Evolutionary conservation across 2,329 filamentous ascomycete species (phyloP).

Genomic region (Xylaria multiplex): DNA sequence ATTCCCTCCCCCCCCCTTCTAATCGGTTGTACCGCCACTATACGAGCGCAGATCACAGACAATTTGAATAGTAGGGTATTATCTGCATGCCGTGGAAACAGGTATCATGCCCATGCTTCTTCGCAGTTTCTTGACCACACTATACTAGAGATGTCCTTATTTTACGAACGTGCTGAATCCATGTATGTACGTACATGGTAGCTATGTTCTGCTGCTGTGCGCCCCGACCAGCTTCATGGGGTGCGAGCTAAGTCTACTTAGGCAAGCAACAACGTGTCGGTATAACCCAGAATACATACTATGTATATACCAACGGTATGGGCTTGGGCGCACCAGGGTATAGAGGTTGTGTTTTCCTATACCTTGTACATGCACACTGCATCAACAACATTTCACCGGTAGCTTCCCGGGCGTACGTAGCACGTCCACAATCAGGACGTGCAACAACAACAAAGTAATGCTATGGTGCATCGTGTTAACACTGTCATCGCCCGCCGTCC

Average conservation of each 20-base stretch:
- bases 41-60: neutral
- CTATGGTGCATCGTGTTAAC: constrained; percentile 21
- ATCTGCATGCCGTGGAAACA: constrained; percentile 3
- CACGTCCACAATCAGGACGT: constrained; percentile 6
- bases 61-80: neutral
- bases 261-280: constrained; percentile 1
- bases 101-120: neutral
- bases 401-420: constrained; percentile 4
- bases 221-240: neutral
- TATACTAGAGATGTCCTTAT: no score
- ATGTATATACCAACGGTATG: constrained; percentile 5
- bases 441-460: neutral
- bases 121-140: no score
- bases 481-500: constrained; percentile 32
- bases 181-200: no score
- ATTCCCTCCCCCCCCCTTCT: constrained; percentile 17
- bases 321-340: neutral
- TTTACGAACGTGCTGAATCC: no score
- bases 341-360: neutral
- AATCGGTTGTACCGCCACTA: constrained; percentile 10
- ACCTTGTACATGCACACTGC: constrained; percentile 12
- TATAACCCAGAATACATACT: neutral
- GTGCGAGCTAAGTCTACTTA: neutral
- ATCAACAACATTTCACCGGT: neutral
- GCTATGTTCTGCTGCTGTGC: no score